Evolutionary conservation across 2,329 filamentous ascomycete species (phyloP), one percentile per base, ranked within the genome.

Genomic region (Zarea fungicola): DNA sequence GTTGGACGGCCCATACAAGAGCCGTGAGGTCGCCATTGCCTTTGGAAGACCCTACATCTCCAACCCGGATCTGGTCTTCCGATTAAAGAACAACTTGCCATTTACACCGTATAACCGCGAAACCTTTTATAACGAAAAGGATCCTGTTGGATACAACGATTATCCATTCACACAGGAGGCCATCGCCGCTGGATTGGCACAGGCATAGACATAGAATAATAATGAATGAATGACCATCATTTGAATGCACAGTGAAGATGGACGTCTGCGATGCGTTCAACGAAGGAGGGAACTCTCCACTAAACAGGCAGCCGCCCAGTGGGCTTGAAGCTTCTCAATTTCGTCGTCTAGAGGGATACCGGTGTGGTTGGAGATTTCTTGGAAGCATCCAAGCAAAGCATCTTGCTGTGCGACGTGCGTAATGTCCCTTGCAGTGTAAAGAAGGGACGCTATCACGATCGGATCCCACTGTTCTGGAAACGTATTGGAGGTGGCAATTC

Each of bases 101-200:
- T 52, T 74, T 11, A 59, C 58, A 6, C 57, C 61, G 7, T 73
- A 74, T 48, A 54, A 71, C 42, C 56, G 71, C 8, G 54, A 62
- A 0, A 63, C 59, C 0, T 74, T 76, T 47, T 76, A 76, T 50
- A 43, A 48, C 5, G 51, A 40, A 18, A 57, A 57, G 47, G 55
- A 48, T 7, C 51, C 55, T 11, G 32, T 51, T 6, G 60, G 61
- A 1, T 65, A 65, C 13, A 62, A 62, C 25, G 63, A 62, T 32
- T 63, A 64, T 21, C 23, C 53, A 5, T 64, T 65, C 8, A 62
- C 59, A 28, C 41, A 58, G 13, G 55, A 56, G 16, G 39, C 39
- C 6, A 42, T 48, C 5, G 18, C 7, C 1, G 39, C 37, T 22
- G 46, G 46, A 9, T 14, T 48, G 8, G 36, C 29, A 2, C 14